These are phyloP conservation scores for Penicillium taxi DNA, from an alignment of 495 filamentous ascomycete species.

Conservation along the genomic window DNA sequence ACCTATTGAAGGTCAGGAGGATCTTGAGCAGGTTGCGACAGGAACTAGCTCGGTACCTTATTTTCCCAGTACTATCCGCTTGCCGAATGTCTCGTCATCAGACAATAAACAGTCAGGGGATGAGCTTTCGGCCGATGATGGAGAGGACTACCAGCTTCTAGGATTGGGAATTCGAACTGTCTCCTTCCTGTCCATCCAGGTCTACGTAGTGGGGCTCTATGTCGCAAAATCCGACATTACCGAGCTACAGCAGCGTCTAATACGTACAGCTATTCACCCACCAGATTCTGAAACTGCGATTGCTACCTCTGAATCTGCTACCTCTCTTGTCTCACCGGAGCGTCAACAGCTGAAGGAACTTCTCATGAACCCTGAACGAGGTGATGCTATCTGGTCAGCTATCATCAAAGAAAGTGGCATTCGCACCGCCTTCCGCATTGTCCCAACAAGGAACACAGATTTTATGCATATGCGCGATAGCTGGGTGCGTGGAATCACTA, in stretches of 20 bases:
- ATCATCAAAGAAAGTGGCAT: constrained; percentile 56
- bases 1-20: constrained; percentile 45
- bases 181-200: constrained; percentile 80
- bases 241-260: constrained; percentile 46
- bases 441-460: constrained; percentile 82
- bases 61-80: constrained; percentile 65
- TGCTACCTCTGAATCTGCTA: constrained; percentile 49
- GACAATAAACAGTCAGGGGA: constrained; percentile 33
- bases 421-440: constrained; percentile 66
- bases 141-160: constrained; percentile 74
- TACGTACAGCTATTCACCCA: constrained; percentile 36
- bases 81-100: constrained; percentile 41
- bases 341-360: constrained; percentile 58
- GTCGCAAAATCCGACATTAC: constrained; percentile 69
- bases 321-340: constrained; percentile 71
- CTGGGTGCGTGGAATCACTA: constrained; percentile 76
- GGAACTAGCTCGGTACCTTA: constrained; percentile 76
- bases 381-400: constrained; percentile 63
- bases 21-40: constrained; percentile 60
- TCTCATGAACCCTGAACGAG: constrained; percentile 60
- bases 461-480: constrained; percentile 87
- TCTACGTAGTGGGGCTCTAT: constrained; percentile 92
- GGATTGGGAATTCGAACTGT: constrained; percentile 85
- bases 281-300: constrained; percentile 31
- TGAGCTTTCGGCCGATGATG: constrained; percentile 21